A percentile compares a stretch with the other conserved stretches of the same genome.
These are phyloP conservation scores for Raddia guianensis DNA, from an alignment of 176 grass and related monocot genomes.

Conservation along the genomic window DNA sequence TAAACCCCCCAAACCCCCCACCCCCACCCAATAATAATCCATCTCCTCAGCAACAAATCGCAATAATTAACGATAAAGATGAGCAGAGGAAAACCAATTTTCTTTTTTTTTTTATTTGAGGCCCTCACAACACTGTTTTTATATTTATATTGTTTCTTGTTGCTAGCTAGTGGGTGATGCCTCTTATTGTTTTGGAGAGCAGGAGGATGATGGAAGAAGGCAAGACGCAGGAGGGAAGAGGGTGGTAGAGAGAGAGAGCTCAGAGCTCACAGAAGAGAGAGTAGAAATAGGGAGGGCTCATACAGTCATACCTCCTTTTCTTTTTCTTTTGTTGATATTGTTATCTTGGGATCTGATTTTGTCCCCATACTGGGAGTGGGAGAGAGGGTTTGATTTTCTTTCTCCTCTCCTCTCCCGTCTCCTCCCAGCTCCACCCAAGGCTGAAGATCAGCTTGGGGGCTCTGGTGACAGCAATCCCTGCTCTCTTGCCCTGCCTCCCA, in stretches of 20 bases:
- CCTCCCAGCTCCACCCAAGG: background rate
- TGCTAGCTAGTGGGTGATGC: slow-evolving; percentile 49
- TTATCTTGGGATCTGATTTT: slow-evolving; percentile 72
- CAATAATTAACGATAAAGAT: slow-evolving; percentile 32
- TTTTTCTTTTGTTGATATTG: slow-evolving; percentile 39
- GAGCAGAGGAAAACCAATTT: slow-evolving; percentile 8
- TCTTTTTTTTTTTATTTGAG: background rate
- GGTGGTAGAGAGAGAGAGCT: background rate
- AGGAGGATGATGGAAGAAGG: background rate
- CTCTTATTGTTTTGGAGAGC: background rate
- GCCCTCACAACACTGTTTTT: slow-evolving; percentile 13
- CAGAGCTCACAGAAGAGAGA: background rate
- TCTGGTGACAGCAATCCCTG: slow-evolving; percentile 54
- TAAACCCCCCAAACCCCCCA: slow-evolving; percentile 40
- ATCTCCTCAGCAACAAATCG: background rate
- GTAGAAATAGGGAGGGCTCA: background rate
- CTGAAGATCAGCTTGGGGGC: slow-evolving; percentile 51
- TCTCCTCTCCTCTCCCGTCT: background rate
- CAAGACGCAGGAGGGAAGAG: background rate
- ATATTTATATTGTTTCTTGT: slow-evolving; percentile 47
- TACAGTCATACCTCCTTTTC: background rate
- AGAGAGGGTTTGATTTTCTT: slow-evolving; percentile 40
- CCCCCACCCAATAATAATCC: slow-evolving; percentile 57
- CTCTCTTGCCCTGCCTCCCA: slow-evolving; percentile 59
- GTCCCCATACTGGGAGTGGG: slow-evolving; percentile 54